phyloP scores from a whole-genome alignment of 805 yeast genomes.

The Candida boidinii region DNA sequence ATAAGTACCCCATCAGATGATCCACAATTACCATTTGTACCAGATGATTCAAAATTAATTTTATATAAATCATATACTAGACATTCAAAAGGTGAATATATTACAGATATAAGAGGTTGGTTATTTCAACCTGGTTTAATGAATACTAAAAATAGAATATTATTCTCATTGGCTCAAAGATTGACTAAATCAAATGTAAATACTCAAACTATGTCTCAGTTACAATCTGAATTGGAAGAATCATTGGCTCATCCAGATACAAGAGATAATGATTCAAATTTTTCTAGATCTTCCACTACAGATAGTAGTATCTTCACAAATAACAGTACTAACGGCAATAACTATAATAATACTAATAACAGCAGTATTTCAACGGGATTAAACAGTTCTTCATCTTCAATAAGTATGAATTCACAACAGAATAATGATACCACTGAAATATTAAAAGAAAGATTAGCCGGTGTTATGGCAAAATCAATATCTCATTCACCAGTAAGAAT shows the following conservation, averaged over 20 bases:
- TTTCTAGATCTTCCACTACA: conserved; percentile 14
- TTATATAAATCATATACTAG: conserved; percentile 52
- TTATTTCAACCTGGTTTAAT: conserved; percentile 59
- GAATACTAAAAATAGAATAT: conserved; percentile 61
- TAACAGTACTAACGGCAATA: neutral
- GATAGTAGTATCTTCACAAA: conserved; percentile 6
- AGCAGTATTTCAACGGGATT: too few relatives aligned
- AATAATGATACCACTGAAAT: conserved; percentile 14
- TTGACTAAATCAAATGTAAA: conserved; percentile 34
- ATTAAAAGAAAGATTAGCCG: conserved; percentile 56
- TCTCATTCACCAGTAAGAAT: conserved; percentile 47
- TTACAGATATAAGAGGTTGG: conserved; percentile 66
- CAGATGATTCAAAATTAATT: conserved; percentile 51
- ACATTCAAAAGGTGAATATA: conserved; percentile 27
- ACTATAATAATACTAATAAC: neutral
- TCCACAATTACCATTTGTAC: conserved; percentile 27
- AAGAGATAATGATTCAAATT: conserved; percentile 4
- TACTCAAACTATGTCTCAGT: conserved; percentile 20
- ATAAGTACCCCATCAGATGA: conserved; percentile 5
- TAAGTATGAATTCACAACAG: conserved; percentile 1
- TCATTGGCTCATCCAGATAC: conserved; percentile 20
- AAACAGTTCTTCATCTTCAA: conserved; percentile 5
- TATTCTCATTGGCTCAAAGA: conserved; percentile 63
- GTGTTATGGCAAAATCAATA: conserved; percentile 62
- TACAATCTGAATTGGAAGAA: conserved; percentile 29